These are phyloP conservation scores for Croton laevigatus DNA, from an alignment of 441 rosid species.

Conservation along the genomic window DNA sequence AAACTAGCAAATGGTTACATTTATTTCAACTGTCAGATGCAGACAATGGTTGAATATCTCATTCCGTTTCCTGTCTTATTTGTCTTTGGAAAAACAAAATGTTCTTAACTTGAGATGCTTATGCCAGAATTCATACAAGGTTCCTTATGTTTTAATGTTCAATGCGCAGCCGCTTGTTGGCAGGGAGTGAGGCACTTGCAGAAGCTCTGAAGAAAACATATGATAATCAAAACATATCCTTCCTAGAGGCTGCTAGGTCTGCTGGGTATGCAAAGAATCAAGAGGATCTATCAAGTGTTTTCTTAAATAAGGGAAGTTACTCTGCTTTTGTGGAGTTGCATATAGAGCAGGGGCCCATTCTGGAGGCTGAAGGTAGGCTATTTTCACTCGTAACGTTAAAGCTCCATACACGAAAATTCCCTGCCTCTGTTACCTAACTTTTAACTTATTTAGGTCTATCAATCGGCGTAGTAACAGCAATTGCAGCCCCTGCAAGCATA, in stretches of 20 bases:
- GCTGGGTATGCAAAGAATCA: conserved; percentile 68
- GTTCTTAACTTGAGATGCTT: not conserved
- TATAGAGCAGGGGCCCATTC: conserved; percentile 91
- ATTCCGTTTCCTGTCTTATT: not conserved
- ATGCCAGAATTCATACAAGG: not conserved
- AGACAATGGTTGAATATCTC: not conserved
- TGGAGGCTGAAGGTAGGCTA: conserved; percentile 72
- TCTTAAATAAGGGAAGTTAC: conserved; percentile 60
- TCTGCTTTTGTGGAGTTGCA: conserved; percentile 87
- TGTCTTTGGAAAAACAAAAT: conserved; percentile 6
- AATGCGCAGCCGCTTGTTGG: conserved; percentile 70
- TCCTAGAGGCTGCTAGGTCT: conserved; percentile 74
- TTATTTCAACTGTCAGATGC: not conserved
- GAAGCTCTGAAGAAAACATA: conserved; percentile 55
- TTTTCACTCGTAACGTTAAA: not conserved
- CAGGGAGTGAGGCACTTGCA: conserved; percentile 61
- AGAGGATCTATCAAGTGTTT: conserved; percentile 57
- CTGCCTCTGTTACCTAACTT: conserved; percentile 9
- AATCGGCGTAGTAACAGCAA: conserved; percentile 86
- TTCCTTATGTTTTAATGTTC: conserved; percentile 23
- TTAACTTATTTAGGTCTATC: conserved; percentile 52
- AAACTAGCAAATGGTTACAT: conserved; percentile 15
- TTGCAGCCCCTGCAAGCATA: conserved; percentile 96
- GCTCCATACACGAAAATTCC: not conserved
- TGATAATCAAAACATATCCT: conserved; percentile 71